Base-by-base conservation (phyloP, 2,329 filamentous ascomycete genomes). In the Decorospora gaudefroyi region DNA sequence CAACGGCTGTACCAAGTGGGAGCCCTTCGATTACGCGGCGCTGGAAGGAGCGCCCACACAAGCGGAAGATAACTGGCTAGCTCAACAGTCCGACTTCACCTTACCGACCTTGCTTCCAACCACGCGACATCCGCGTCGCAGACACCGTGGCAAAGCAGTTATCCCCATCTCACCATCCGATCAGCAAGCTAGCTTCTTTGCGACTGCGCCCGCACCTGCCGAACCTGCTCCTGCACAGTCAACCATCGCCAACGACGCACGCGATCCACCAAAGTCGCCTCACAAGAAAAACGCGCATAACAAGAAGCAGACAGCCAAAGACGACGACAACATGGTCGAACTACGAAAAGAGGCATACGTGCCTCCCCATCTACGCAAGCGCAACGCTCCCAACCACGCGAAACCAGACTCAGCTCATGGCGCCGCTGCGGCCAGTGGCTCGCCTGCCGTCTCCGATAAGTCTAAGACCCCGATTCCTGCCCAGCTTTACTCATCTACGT, bases 341-440 rank as follows among this genome's bases (percentile, higher is more conserved):
- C 18, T 25, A 7, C 37, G 34, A 6, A 18, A 44, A 6, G 34
- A 38, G 19, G 51, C 33, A 5, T 63, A 49, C n/a, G 16, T 65
- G 12, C 60, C 63, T 10, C 61, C 61, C 7, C 63, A 66, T 32
- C 4, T 61, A 26, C 63, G 61, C 34, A 59, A 55, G 36, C 39
- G 23, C 22, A 21, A 15, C 30, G 18, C 37, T 19, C 31, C 26
- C 33, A 30, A 32, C 12, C 23, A 12, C 9, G 16, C 30, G 6
- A 51, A 43, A 26, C n/a, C n/a, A 28, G 33, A 53, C 25, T 27
- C 44, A 12, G 42, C 32, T 11, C 23, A 40, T 16, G 43, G 23
- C 7, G 25, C 34, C 9, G 22, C 29, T 11, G 33, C 36, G 11
- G 23, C 26, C 16, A 33, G 44, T 12, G 26, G 3, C 15, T 49